Conservation (phyloP, 1,139 yeast genomes). For the Pichia sp. region DNA sequence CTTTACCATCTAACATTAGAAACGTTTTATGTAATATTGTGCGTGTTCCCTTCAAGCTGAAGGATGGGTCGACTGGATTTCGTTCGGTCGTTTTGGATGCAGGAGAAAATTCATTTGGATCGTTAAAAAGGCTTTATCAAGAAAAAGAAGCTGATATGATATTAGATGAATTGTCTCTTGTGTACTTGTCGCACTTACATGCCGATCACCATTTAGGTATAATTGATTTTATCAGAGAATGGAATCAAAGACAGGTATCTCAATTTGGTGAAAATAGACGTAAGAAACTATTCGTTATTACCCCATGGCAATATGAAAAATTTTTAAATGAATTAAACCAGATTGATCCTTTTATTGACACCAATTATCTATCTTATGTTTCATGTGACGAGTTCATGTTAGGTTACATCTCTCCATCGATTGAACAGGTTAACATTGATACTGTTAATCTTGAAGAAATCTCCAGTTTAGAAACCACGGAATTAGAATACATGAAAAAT, state of each 20-base stretch:
- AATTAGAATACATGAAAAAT: slow-evolving; percentile 13
- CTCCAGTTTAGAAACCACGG: slow-evolving; percentile 8
- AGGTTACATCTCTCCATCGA: slow-evolving; percentile 12
- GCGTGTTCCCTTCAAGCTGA: slow-evolving; percentile 47
- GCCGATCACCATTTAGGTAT: slow-evolving; percentile 96
- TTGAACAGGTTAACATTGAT: slow-evolving; percentile 17
- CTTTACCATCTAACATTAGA: slow-evolving; percentile 76
- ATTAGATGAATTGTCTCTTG: slow-evolving; percentile 48
- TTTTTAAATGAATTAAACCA: slow-evolving; percentile 67
- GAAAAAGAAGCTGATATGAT: slow-evolving; percentile 33
- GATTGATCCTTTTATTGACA: slow-evolving; percentile 30
- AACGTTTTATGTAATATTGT: slow-evolving; percentile 77
- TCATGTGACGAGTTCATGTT: slow-evolving; percentile 59
- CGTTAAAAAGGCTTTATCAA: slow-evolving; percentile 57
- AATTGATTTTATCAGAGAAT: slow-evolving; percentile 55
- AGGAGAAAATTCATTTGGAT: slow-evolving; percentile 87
- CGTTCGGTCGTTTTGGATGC: slow-evolving; percentile 67
- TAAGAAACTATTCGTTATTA: slow-evolving; percentile 42
- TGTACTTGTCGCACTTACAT: slow-evolving; percentile 84
- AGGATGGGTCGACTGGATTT: slow-evolving; percentile 26
- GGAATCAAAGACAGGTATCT: slow-evolving; percentile 38
- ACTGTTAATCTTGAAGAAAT: slow-evolving; percentile 8
- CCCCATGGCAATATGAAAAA: slow-evolving; percentile 68
- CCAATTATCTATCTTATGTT: slow-evolving; percentile 40
- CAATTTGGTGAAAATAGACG: slow-evolving; percentile 8